phyloP scores from a whole-genome alignment of 2,329 filamentous ascomycete genomes.

The Fusarium stilboides region DNA sequence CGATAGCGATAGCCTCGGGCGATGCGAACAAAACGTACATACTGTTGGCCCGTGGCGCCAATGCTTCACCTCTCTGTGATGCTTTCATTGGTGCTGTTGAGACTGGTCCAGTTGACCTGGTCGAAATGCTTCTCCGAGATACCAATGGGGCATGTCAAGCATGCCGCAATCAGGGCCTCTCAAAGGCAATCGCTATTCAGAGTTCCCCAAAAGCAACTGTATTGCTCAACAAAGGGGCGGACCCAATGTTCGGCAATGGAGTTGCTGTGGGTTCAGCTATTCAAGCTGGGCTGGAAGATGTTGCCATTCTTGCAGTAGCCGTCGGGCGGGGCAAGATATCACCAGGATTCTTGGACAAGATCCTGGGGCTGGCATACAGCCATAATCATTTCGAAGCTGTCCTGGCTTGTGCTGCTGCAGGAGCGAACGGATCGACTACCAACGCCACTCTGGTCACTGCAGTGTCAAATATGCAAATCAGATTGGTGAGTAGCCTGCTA shows the following conservation, averaged over 20 bases:
- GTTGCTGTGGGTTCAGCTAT: background rate
- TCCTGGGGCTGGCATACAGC: too few species aligned
- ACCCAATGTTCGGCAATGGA: background rate
- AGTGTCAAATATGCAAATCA: too few species aligned
- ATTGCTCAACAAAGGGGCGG: background rate
- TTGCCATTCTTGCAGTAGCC: background rate
- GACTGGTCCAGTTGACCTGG: background rate
- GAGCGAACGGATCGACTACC: too few species aligned
- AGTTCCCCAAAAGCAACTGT: background rate
- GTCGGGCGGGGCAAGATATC: background rate
- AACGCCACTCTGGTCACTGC: too few species aligned
- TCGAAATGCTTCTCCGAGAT: background rate
- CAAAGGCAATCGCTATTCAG: background rate
- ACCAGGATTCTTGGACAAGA: background rate
- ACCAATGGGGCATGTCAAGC: background rate
- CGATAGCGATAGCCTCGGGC: constrained; percentile 15
- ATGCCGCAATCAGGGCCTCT: background rate
- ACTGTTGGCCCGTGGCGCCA: constrained; percentile 8
- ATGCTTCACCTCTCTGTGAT: background rate
- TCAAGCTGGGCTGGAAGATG: background rate
- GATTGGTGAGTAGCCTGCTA: too few species aligned
- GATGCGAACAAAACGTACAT: constrained; percentile 20
- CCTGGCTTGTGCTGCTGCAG: too few species aligned
- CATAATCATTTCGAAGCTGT: too few species aligned
- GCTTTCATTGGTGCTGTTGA: background rate